Conservation (phyloP, 2,329 filamentous ascomycete species). For the Fusarium burgessii region DNA sequence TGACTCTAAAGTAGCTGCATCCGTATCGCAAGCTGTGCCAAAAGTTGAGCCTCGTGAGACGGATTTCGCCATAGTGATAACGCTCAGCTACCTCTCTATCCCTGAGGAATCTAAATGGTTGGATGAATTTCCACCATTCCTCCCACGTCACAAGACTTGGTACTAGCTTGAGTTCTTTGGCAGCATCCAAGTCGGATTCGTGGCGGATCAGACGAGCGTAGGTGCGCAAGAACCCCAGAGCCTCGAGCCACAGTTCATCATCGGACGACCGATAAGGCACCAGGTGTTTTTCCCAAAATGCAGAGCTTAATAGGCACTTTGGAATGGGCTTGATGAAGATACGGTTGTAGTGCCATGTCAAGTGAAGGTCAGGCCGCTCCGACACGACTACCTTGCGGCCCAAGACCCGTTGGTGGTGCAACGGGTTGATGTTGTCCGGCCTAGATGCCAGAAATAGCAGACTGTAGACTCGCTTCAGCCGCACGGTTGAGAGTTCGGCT, state of each 20-base stretch:
- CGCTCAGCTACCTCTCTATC: slow-evolving; percentile 45
- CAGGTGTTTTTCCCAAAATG: slow-evolving; percentile 47
- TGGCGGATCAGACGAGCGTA: slow-evolving; percentile 52
- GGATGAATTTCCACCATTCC: slow-evolving; percentile 49
- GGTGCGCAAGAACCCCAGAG: slow-evolving; percentile 51
- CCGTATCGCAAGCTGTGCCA: slow-evolving; percentile 7
- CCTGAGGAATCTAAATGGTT: slow-evolving; percentile 40
- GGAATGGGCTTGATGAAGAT: slow-evolving; percentile 59
- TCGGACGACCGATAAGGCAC: background rate
- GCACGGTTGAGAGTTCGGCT: too few relatives aligned
- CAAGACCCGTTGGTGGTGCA: slow-evolving; percentile 50
- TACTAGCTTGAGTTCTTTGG: slow-evolving; percentile 45
- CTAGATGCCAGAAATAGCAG: slow-evolving; percentile 19
- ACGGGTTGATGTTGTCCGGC: slow-evolving; percentile 44
- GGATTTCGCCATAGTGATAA: slow-evolving; percentile 54
- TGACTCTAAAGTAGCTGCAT: slow-evolving; percentile 1
- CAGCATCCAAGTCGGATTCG: slow-evolving; percentile 50
- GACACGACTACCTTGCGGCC: slow-evolving; percentile 53
- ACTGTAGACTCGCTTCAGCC: too few relatives aligned
- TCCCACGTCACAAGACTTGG: slow-evolving; percentile 44
- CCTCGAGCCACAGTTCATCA: slow-evolving; percentile 35
- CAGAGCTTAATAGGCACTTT: slow-evolving; percentile 50
- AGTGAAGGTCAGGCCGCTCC: slow-evolving; percentile 55
- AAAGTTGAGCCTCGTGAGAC: slow-evolving; percentile 51
- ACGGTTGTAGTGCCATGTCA: slow-evolving; percentile 54